Evolutionary conservation across 164 flowering plant genomes (phyloP).

Genomic region (Umbellularia californica): DNA sequence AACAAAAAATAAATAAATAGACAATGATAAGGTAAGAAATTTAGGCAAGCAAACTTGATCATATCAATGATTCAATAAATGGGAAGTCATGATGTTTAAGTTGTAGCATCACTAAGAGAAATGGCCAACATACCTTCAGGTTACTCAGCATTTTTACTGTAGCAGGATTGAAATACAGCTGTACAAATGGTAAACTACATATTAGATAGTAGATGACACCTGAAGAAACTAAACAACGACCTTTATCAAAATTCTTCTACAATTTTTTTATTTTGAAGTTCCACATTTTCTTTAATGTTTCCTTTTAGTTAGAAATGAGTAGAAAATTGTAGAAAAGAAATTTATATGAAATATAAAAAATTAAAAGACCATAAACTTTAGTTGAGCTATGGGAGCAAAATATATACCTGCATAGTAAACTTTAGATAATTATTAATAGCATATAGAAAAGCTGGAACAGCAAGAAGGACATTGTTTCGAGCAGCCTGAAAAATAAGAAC

Average conservation of each 20-base stretch:
- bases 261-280: not conserved
- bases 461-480: conserved; percentile 91
- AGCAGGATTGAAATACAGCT: conserved; percentile 96
- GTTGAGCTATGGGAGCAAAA: not conserved
- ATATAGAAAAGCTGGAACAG: conserved; percentile 93
- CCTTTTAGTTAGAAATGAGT: not conserved
- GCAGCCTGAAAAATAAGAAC: conserved; percentile 69
- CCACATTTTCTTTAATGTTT: not conserved
- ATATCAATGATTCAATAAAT: not conserved
- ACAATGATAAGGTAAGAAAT: too few species aligned
- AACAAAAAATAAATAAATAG: too few species aligned
- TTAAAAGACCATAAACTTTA: not conserved
- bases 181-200: conserved; percentile 22
- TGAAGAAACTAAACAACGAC: not conserved
- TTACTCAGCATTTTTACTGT: conserved; percentile 99
- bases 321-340: not conserved
- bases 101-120: not conserved
- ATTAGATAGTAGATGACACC: not conserved
- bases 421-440: conserved; percentile 96
- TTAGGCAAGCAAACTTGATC: not conserved
- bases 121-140: conserved; percentile 59
- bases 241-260: not conserved
- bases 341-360: not conserved
- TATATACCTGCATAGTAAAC: conserved; percentile 86
- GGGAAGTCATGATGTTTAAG: not conserved